These are phyloP conservation scores for Cercospora berteroae DNA, from an alignment of 2,329 filamentous ascomycete genomes.

Conservation along the genomic window DNA sequence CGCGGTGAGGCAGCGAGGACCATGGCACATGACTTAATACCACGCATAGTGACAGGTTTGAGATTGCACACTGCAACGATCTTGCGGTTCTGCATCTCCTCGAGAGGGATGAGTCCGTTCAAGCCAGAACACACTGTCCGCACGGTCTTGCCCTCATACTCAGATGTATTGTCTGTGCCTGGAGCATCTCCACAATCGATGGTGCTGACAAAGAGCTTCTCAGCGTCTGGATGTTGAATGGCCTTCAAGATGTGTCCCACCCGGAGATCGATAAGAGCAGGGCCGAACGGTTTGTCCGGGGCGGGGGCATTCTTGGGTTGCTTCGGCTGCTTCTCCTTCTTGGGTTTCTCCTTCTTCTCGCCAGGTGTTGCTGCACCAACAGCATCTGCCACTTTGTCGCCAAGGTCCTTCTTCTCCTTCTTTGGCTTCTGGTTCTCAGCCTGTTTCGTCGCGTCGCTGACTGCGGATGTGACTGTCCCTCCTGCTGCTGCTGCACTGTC, in stretches of 20 bases:
- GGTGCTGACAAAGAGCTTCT: conserved; percentile 91
- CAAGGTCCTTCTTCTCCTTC: conserved; percentile 48
- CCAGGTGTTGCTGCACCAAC: conserved; percentile 44
- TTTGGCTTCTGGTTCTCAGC: conserved; percentile 38
- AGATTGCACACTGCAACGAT: conserved; percentile 95
- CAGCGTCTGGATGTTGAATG: conserved; percentile 91
- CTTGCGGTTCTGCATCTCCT: conserved; percentile 95
- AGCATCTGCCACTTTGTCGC: conserved; percentile 49
- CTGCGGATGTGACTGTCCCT: conserved; percentile 44
- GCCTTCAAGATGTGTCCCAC: conserved; percentile 98
- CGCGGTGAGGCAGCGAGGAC: conserved; percentile 91
- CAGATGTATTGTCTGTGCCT: conserved; percentile 81
- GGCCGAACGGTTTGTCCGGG: conserved; percentile 73
- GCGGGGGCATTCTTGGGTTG: conserved; percentile 59
- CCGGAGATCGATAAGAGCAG: conserved; percentile 85
- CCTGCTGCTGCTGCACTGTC: conserved; percentile 50
- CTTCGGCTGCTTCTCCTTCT: conserved; percentile 85
- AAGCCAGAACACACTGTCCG: conserved; percentile 96
- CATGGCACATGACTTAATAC: conserved; percentile 79
- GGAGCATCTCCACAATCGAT: conserved; percentile 89
- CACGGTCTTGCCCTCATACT: conserved; percentile 87
- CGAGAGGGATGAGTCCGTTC: conserved; percentile 86
- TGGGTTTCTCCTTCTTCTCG: conserved; percentile 68
- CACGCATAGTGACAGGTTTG: conserved; percentile 98
- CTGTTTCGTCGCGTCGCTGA: conserved; percentile 49